Conservation (phyloP, 1,284 basidiomycete species). For the Blastosporella zonata region DNA sequence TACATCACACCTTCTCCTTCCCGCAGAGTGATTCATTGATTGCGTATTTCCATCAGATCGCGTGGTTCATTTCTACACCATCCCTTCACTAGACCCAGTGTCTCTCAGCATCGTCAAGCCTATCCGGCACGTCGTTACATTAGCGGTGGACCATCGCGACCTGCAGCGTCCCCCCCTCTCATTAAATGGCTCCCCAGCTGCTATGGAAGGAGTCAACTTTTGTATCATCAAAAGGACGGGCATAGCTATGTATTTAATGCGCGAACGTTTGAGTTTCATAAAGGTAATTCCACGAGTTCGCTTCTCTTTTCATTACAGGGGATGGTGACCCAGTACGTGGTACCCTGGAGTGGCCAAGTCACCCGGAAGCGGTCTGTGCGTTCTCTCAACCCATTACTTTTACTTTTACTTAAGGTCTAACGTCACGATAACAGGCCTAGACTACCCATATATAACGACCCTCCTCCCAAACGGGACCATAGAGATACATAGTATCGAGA, state of each 20-base stretch:
- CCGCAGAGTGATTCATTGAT: constrained; percentile 12
- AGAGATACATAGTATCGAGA: constrained; percentile 77
- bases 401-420: constrained; percentile 1
- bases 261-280: constrained; percentile 56
- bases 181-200: constrained; percentile 33
- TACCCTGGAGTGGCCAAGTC: constrained; percentile 79
- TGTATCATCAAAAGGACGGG: constrained; percentile 73
- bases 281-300: constrained; percentile 46
- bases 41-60: constrained; percentile 48
- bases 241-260: constrained; percentile 67
- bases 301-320: constrained; percentile 62
- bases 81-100: constrained; percentile 77
- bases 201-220: constrained; percentile 65
- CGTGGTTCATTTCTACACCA: constrained; percentile 74
- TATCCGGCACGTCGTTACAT: constrained; percentile 72
- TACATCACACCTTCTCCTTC: constrained; percentile 23
- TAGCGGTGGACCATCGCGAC: constrained; percentile 81
- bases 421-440: constrained; percentile 62
- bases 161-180: constrained; percentile 52
- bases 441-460: constrained; percentile 78
- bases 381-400: constrained; percentile 16
- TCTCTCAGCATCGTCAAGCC: constrained; percentile 67
- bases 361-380: constrained; percentile 78
- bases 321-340: constrained; percentile 87
- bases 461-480: constrained; percentile 78